These are phyloP conservation scores for Alloteropsis angusta DNA, from an alignment of 202 grass and related monocot genomes.

Conservation along the genomic window DNA sequence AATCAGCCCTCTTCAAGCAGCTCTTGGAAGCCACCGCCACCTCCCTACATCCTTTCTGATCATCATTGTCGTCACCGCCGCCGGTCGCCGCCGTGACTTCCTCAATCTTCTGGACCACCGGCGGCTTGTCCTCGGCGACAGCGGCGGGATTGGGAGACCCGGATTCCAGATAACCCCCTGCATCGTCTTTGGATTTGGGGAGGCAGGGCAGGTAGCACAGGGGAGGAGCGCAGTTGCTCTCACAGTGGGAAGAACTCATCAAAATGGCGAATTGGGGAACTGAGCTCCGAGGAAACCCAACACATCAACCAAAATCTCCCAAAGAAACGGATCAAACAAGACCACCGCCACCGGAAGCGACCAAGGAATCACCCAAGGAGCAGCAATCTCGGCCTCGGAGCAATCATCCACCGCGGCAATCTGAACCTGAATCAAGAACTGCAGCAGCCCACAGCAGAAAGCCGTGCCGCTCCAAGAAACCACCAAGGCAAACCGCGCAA, in stretches of 20 bases:
- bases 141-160: neutral
- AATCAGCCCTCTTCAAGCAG: constrained; percentile 36
- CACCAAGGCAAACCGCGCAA: constrained; percentile 3
- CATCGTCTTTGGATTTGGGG: constrained; percentile 24
- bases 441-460: neutral
- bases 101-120: constrained; percentile 5
- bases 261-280: constrained; percentile 35
- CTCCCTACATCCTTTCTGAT: neutral
- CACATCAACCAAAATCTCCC: constrained; percentile 15
- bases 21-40: constrained; percentile 36
- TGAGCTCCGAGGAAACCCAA: constrained; percentile 3
- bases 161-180: neutral
- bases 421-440: constrained; percentile 11
- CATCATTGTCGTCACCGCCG: neutral
- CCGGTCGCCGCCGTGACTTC: neutral
- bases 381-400: neutral
- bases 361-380: neutral
- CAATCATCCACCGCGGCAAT: neutral
- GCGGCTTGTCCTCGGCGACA: neutral
- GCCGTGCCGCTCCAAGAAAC: neutral
- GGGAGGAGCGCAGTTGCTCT: constrained; percentile 38
- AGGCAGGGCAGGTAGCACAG: constrained; percentile 32
- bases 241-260: constrained; percentile 39
- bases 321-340: neutral
- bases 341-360: neutral